A percentile compares a stretch with the other conserved stretches of the same genome.
Conservation (phyloP, 345 rosid species). For the Aquilaria malaccensis region DNA sequence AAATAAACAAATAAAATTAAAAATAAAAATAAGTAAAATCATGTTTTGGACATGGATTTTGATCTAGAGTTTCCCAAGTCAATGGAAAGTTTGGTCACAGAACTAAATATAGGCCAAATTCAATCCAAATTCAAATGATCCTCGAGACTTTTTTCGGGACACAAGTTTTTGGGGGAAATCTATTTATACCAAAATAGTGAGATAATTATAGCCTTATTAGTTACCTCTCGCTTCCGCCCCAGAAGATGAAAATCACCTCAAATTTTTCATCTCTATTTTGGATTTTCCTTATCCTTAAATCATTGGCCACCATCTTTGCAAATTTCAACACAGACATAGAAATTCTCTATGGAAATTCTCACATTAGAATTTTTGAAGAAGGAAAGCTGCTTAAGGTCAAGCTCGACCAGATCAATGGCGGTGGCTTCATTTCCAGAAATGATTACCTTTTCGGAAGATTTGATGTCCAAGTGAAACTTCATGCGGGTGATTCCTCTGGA, state of each 20-base stretch:
- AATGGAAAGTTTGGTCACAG: too few relatives aligned
- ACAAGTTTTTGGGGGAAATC: background rate
- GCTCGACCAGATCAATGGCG: conserved; percentile 39
- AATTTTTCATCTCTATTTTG: conserved; percentile 13
- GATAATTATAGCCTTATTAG: background rate
- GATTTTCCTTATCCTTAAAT: conserved; percentile 5
- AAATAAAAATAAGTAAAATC: too few relatives aligned
- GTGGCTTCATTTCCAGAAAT: conserved; percentile 39
- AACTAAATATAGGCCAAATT: too few relatives aligned
- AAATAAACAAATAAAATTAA: too few relatives aligned
- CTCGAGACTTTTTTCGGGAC: too few relatives aligned
- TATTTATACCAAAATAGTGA: conserved; percentile 4
- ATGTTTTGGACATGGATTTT: too few relatives aligned
- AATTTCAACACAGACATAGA: conserved; percentile 30
- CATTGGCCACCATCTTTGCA: conserved; percentile 18
- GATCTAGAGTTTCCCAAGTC: too few relatives aligned
- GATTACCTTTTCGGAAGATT: conserved; percentile 35
- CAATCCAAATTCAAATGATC: too few relatives aligned
- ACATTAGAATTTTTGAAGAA: conserved; percentile 28
- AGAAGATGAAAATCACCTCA: conserved; percentile 12
- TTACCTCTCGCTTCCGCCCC: conserved; percentile 8
- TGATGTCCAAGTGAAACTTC: conserved; percentile 44
- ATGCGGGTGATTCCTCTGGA: conserved; percentile 39
- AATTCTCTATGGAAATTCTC: conserved; percentile 37
- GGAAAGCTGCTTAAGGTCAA: conserved; percentile 36